phyloP scores from a whole-genome alignment of 768 basidiomycete species.

The Stropharia rugosoannulata region DNA sequence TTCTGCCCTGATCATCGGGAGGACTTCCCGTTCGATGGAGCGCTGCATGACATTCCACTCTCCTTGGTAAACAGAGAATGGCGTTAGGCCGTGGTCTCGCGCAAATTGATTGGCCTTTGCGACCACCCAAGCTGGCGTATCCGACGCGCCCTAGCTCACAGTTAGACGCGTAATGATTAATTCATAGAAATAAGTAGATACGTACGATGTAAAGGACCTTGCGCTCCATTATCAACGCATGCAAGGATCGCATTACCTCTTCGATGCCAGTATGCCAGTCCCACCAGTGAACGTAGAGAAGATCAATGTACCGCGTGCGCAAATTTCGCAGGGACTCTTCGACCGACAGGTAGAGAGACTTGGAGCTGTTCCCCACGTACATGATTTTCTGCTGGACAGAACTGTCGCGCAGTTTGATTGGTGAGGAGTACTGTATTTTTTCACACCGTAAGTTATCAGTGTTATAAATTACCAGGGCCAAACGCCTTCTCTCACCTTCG shows the following conservation, averaged over 20 bases:
- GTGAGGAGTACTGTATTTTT: neutral
- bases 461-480: neutral
- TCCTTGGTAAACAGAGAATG: conserved; percentile 56
- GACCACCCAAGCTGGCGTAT: conserved; percentile 51
- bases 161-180: too few relatives aligned
- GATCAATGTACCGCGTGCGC: conserved; percentile 42
- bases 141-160: conserved; percentile 31
- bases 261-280: conserved; percentile 50
- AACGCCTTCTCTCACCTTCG: neutral
- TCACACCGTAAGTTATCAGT: neutral
- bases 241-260: conserved; percentile 56
- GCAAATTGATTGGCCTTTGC: conserved; percentile 51
- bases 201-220: conserved; percentile 48
- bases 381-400: neutral
- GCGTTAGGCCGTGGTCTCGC: conserved; percentile 44
- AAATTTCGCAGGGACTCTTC: conserved; percentile 44
- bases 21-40: conserved; percentile 54
- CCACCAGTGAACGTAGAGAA: conserved; percentile 41
- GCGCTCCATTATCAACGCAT: conserved; percentile 47
- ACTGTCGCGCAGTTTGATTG: neutral
- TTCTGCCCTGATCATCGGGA: conserved; percentile 41
- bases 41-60: conserved; percentile 42
- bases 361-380: conserved; percentile 29
- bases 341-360: conserved; percentile 40
- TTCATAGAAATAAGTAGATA: neutral